Conservation (phyloP, 306 rosid species). For the Crotalaria pallida region DNA sequence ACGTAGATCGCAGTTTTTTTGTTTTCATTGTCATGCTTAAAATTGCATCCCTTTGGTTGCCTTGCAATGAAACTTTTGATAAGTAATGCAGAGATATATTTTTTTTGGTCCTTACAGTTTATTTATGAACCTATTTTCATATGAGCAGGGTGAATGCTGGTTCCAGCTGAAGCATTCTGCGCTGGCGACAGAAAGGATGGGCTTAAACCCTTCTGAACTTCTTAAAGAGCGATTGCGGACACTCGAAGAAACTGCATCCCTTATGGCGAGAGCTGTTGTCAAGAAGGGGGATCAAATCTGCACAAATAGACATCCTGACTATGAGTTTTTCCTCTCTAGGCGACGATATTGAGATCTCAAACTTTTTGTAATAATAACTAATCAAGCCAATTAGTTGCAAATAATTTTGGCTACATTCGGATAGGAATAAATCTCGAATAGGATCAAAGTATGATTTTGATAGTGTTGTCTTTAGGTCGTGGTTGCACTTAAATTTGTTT, state of each 20-base stretch:
- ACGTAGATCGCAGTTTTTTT: background rate
- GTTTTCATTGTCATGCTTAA: background rate
- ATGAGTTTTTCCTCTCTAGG: slow-evolving; percentile 73
- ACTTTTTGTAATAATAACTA: background rate
- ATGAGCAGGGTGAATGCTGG: slow-evolving; percentile 81
- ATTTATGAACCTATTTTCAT: slow-evolving; percentile 4
- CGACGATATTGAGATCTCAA: slow-evolving; percentile 31
- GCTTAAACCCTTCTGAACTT: slow-evolving; percentile 32
- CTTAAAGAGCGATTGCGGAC: slow-evolving; percentile 56
- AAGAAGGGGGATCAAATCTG: slow-evolving; percentile 44
- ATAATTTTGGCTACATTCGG: slow-evolving; percentile 30
- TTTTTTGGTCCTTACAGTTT: background rate
- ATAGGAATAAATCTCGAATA: slow-evolving; percentile 26
- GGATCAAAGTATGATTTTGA: background rate
- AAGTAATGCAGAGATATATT: background rate
- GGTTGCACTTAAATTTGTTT: slow-evolving; percentile 23
- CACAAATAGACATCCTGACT: slow-evolving; percentile 65
- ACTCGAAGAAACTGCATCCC: slow-evolving; percentile 68
- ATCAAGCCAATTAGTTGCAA: slow-evolving; percentile 20
- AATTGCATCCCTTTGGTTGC: background rate
- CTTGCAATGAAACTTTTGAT: background rate
- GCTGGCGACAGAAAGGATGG: slow-evolving; percentile 11
- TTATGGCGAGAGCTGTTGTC: slow-evolving; percentile 71
- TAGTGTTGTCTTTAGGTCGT: slow-evolving; percentile 17
- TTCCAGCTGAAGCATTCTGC: slow-evolving; percentile 43